Evolutionary conservation across 2,329 filamentous ascomycete species (phyloP).

Genomic region (Penicillium sp.): DNA sequence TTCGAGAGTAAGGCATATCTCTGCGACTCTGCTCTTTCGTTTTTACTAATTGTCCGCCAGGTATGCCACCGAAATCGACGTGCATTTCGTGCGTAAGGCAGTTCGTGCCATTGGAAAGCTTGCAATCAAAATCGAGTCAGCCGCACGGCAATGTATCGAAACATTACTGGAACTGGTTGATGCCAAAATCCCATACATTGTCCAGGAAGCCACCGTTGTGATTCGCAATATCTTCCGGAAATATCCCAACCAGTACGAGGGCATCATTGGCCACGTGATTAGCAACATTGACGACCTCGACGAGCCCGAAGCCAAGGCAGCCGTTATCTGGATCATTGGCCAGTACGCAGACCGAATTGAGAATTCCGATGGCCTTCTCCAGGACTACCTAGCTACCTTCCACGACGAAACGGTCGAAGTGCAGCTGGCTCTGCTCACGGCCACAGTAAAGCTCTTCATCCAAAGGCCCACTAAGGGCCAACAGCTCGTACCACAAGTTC

Average conservation of each 20-base stretch:
- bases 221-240: slow-evolving; percentile 99
- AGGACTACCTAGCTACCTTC: slow-evolving; percentile 94
- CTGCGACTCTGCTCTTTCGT: too few relatives aligned
- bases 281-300: slow-evolving; percentile 95
- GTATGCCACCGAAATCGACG: slow-evolving; percentile 95
- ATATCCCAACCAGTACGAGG: slow-evolving; percentile 98
- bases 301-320: slow-evolving; percentile 95
- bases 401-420: slow-evolving; percentile 94
- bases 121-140: slow-evolving; percentile 97
- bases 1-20: slow-evolving; percentile 68
- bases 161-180: slow-evolving; percentile 88
- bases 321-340: slow-evolving; percentile 99
- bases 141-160: slow-evolving; percentile 86
- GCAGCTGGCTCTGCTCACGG: slow-evolving; percentile 88
- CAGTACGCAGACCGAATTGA: slow-evolving; percentile 97
- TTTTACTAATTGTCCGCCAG: slow-evolving; percentile 32
- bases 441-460: slow-evolving; percentile 97
- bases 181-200: slow-evolving; percentile 98
- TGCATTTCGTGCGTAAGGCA: slow-evolving; percentile 97
- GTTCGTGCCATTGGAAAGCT: slow-evolving; percentile 96
- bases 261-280: slow-evolving; percentile 92
- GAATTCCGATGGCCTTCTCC: slow-evolving; percentile 88
- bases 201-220: slow-evolving; percentile 97
- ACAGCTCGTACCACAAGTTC: slow-evolving; percentile 85
- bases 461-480: slow-evolving; percentile 94